Base-by-base conservation (phyloP, 228 moss, liverwort and hornwort species). In the Sphagnum fallax region DNA sequence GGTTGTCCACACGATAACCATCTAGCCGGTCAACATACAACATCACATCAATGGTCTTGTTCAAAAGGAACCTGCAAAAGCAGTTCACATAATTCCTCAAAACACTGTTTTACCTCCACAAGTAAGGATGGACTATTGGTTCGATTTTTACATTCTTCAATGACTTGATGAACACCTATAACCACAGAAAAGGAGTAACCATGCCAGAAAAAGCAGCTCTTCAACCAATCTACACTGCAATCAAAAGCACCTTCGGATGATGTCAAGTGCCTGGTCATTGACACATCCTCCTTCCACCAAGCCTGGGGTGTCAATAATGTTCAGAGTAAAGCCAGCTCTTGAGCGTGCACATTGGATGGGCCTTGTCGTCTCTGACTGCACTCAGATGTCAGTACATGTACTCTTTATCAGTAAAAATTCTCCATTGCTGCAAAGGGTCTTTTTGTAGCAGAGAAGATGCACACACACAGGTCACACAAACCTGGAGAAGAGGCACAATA, bases 1-100 rank as follows among this genome's bases (percentile, higher is more conserved):
- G 82, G 75, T 93, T 98, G 74, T 93, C 98, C 70, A 98, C 98
- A 66, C 98, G 93, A 67, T 98, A 98, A 18, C 88, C 91, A 77
- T 98, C 98, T 16, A 93, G 85, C 52, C 98, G 88, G 67, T 98
- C 98, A 49, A 98, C 98, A 50, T 91, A 93, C 4, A 98, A 77
- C 66, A 93, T 86, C 48, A 90, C 98, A 76, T 98, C 98, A 72
- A 98, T 90, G 50, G 91, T 98, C 77, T 93, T 93, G 84, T 86
- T 89, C 68, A 93, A 80, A 71, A 92, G 89, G 70, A 93, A 92
- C 84, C 98, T 93, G 91, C 74, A 81, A 50, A 12, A 11, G 16
- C 62, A 62, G 55, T 55, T 32, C 55, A 55, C 55, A 55, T 12
- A 55, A 55, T 12, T 8, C 55, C 9, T 12, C 55, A 55, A 55